These are phyloP conservation scores for Dunaliella sp. DNA, from an alignment of 139 green algal genomes.

Conservation along the genomic window DNA sequence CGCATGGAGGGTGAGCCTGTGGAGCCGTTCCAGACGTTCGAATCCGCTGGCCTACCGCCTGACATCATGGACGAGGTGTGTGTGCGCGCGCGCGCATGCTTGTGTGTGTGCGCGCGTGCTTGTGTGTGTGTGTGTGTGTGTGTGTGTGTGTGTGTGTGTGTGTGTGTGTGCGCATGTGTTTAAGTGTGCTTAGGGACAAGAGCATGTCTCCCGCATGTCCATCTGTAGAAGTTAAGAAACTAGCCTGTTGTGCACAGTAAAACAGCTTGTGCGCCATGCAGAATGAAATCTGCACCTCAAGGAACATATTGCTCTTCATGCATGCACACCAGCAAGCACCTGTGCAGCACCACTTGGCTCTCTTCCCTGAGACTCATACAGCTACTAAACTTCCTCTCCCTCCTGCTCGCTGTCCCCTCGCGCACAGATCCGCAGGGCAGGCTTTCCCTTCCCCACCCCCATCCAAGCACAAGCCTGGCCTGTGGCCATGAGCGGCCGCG, in stretches of 20 bases:
- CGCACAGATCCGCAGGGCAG: constrained; percentile 64
- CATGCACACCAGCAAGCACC: no score
- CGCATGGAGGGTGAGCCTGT: constrained; percentile 53
- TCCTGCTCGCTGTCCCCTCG: not conserved
- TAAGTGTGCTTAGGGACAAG: no score
- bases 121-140: no score
- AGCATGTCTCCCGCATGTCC: no score
- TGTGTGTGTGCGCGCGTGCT: not conserved
- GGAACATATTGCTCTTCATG: no score
- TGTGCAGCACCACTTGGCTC: no score
- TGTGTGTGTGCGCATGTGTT: no score
- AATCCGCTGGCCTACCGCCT: constrained; percentile 62
- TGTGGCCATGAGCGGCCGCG: constrained; percentile 72
- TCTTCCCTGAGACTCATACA: no score
- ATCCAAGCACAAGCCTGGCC: constrained; percentile 89
- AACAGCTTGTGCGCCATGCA: not conserved
- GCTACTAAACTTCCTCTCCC: not conserved
- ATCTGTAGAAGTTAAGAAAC: no score
- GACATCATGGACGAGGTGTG: constrained; percentile 78
- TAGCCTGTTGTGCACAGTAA: not conserved
- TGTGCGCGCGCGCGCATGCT: not conserved
- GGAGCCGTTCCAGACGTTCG: constrained; percentile 73
- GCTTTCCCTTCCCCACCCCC: constrained; percentile 76
- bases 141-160: no score
- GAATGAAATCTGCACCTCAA: no score